Conservation (phyloP, 192 early-diverging fungal genomes). For the Coemansia sp. region DNA sequence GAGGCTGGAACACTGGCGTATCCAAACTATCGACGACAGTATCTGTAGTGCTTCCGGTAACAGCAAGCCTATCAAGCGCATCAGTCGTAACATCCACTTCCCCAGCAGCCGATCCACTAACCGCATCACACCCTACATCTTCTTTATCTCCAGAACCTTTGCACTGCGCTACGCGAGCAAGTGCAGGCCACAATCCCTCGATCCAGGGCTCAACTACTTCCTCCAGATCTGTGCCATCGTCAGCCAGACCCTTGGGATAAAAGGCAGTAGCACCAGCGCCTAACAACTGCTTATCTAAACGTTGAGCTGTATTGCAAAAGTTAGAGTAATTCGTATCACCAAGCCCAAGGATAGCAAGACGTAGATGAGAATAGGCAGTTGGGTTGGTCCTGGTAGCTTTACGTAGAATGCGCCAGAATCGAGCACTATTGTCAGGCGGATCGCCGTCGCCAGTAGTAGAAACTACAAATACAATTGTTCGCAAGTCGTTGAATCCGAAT, state of each 20-base stretch:
- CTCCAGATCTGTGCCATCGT: constrained; percentile 93
- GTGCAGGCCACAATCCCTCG: constrained; percentile 71
- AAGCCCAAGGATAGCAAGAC: constrained; percentile 62
- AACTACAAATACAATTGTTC: constrained; percentile 67
- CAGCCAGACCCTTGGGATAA: constrained; percentile 77
- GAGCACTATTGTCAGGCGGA: constrained; percentile 89
- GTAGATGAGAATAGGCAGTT: constrained; percentile 24
- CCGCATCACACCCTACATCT: background rate
- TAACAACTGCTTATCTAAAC: constrained; percentile 73
- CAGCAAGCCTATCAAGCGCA: constrained; percentile 1
- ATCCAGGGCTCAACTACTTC: constrained; percentile 91
- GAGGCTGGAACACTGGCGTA: constrained; percentile 26
- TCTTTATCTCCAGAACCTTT: background rate
- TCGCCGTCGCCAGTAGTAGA: constrained; percentile 97
- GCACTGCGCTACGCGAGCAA: constrained; percentile 52
- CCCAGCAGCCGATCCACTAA: background rate
- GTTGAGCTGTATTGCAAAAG: constrained; percentile 83
- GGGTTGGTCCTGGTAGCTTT: constrained; percentile 51
- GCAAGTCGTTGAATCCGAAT: constrained; percentile 33
- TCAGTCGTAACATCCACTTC: constrained; percentile 2
- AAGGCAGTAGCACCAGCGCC: constrained; percentile 75
- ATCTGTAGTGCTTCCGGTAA: background rate
- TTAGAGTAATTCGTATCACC: constrained; percentile 96
- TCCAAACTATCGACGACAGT: background rate
- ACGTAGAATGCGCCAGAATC: constrained; percentile 84